Percentiles rank a stretch among this genome's conserved stretches.
Evolutionary conservation across 129 eudicot genomes (phyloP).

Genomic region (Helianthus annuus): DNA sequence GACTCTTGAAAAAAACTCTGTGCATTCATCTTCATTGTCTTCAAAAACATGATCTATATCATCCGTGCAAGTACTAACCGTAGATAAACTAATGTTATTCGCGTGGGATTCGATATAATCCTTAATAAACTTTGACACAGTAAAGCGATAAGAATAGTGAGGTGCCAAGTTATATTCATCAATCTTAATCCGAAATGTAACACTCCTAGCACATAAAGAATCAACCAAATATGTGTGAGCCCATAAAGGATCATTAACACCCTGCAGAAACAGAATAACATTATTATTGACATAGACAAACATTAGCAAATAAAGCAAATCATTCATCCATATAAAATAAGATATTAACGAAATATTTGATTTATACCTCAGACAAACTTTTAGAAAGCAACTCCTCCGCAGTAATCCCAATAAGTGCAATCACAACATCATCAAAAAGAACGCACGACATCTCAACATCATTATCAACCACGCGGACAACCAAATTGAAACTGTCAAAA

Average conservation of each 20-base stretch:
- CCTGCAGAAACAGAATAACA: not conserved
- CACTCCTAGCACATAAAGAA: not conserved
- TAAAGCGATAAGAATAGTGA: not conserved
- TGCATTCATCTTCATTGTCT: too few species aligned
- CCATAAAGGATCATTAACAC: not conserved
- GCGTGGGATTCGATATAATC: not conserved
- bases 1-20: too few species aligned
- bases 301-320: not conserved
- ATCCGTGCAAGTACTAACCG: too few species aligned
- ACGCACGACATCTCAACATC: not conserved
- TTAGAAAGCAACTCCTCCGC: not conserved
- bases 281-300: not conserved
- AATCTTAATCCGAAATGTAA: not conserved
- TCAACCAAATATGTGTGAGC: not conserved
- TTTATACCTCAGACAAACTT: not conserved
- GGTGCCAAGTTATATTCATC: not conserved
- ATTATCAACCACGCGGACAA: not conserved
- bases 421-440: not conserved
- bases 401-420: not conserved
- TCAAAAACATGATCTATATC: too few species aligned
- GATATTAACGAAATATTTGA: too few species aligned
- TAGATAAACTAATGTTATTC: too few species aligned
- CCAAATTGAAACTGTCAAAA: not conserved
- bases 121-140: not conserved
- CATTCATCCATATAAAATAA: too few species aligned